Evolutionary conservation across 2,329 filamentous ascomycete species (phyloP).

Genomic region (Aureobasidium sp.): DNA sequence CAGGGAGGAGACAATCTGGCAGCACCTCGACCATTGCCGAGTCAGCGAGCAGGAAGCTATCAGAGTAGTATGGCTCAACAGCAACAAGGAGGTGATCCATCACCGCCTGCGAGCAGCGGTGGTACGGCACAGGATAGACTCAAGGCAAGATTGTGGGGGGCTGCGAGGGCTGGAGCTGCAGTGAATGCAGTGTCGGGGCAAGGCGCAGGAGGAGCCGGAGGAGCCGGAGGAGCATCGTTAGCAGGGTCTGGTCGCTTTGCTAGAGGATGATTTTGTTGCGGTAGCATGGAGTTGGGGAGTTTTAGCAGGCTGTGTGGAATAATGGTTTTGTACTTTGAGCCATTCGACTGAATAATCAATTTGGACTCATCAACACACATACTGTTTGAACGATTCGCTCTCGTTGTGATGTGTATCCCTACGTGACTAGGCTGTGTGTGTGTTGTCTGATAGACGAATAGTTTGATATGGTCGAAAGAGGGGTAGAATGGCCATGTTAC

Average conservation of each 20-base stretch:
- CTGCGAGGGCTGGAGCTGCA: not conserved
- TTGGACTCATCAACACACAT: no score
- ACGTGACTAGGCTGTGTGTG: no score
- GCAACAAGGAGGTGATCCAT: constrained; percentile 39
- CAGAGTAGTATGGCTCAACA: constrained; percentile 58
- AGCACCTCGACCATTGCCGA: constrained; percentile 69
- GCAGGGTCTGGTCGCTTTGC: constrained; percentile 19
- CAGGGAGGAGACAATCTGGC: constrained; percentile 22
- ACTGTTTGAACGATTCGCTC: no score
- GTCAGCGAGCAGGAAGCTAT: constrained; percentile 79
- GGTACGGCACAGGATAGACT: constrained; percentile 82
- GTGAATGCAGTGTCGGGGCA: not conserved
- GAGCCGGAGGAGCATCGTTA: not conserved
- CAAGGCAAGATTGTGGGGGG: constrained; percentile 78
- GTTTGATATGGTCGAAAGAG: no score
- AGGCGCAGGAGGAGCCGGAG: not conserved
- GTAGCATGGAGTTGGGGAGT: not conserved
- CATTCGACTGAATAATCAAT: no score
- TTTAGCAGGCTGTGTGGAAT: no score
- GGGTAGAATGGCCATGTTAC: no score
- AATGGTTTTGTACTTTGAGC: no score
- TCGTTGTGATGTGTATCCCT: no score
- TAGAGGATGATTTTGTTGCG: not conserved
- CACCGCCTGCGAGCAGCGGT: constrained; percentile 44
- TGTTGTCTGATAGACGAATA: no score